Percentiles rank a stretch among this genome's conserved stretches.
Conservation (phyloP, 2,329 filamentous ascomycete genomes). For the Coniochaeta hoffmannii region DNA sequence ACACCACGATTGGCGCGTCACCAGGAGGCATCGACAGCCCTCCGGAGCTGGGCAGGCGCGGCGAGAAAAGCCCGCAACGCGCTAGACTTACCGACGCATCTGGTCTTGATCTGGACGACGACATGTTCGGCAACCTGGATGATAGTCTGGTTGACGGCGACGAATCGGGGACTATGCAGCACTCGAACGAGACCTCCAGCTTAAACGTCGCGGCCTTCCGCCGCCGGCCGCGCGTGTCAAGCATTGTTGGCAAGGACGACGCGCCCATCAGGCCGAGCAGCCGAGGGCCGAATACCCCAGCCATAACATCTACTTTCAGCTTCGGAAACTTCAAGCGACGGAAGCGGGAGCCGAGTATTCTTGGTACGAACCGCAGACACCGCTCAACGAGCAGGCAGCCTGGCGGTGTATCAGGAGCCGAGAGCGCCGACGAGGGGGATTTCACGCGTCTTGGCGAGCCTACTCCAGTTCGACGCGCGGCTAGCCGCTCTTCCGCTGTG, state of each 20-base stretch:
- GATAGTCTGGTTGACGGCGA: conserved; percentile 28
- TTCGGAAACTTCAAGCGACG: conserved; percentile 51
- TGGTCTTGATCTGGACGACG: conserved; percentile 40
- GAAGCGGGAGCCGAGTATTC: conserved; percentile 53
- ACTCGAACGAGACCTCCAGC: conserved; percentile 36
- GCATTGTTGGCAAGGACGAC: conserved; percentile 42
- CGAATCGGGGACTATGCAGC: conserved; percentile 18
- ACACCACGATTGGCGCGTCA: conserved; percentile 7
- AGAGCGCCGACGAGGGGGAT: conserved; percentile 11
- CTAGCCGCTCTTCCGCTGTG: not conserved
- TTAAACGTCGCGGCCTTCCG: conserved; percentile 40
- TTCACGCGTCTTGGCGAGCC: not conserved
- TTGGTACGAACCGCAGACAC: conserved; percentile 35
- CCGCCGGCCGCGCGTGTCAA: conserved; percentile 39
- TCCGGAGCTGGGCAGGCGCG: conserved; percentile 29
- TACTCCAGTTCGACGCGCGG: not conserved
- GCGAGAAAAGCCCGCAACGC: conserved; percentile 22
- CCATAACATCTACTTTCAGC: conserved; percentile 43
- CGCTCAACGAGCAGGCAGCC: conserved; percentile 14
- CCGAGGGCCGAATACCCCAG: conserved; percentile 37
- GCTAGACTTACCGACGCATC: conserved; percentile 28
- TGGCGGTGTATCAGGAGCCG: conserved; percentile 12
- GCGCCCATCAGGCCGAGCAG: conserved; percentile 46
- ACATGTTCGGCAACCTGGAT: conserved; percentile 39
- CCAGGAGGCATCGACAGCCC: conserved; percentile 12